Base-by-base conservation (phyloP, 257 asterid genomes). In the Nicotiana tabacum region DNA sequence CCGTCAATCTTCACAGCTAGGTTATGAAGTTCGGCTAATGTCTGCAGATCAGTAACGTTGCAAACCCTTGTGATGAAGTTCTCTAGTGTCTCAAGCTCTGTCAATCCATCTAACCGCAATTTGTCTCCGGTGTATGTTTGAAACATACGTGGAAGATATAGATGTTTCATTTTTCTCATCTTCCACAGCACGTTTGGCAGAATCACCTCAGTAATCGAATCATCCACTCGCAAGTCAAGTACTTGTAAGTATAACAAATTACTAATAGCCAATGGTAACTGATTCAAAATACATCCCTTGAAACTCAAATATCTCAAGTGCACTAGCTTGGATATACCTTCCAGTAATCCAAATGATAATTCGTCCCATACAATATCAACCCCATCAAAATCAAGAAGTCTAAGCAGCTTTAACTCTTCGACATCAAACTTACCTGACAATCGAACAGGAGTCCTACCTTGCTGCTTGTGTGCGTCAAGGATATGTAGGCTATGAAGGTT, bases 221-320 rank as follows among this genome's bases (percentile, higher is more conserved):
- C 27, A 57, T 57, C 64, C 10, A 57, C 30, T 4, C 66, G 27
- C 5, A 86, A 18, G 60, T 86, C 84, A 64, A 86, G 85, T 10
- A 85, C 66, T 10, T 81, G 81, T 39, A 39, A 39, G 48, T 39
- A 39, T 7, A 39, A 39, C n/a, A 86, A 58, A 13, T 81, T 86
- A 37, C 66, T 68, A 0, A 86, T 29, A 37, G 86, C 30, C 12
- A 83, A 61, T 33, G 87, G 83, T 48, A 86, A n/a, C 2, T 55
- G 6, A 0, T 1, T 3, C 5, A 65, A 13, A 3, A 0, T n/a
- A 37, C 24, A 62, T 7, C 35, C 13, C 2, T 16, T 15, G 7
- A 77, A 51, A 29, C 85, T 78, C 68, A 86, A 58, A 62, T 86
- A 83, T 27, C 83, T 81, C 78, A 86, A 48, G 61, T 83, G 82